Evolutionary conservation across 2,329 filamentous ascomycete species (phyloP).

Genomic region (Pseudopyrenochaeta lycopersici): DNA sequence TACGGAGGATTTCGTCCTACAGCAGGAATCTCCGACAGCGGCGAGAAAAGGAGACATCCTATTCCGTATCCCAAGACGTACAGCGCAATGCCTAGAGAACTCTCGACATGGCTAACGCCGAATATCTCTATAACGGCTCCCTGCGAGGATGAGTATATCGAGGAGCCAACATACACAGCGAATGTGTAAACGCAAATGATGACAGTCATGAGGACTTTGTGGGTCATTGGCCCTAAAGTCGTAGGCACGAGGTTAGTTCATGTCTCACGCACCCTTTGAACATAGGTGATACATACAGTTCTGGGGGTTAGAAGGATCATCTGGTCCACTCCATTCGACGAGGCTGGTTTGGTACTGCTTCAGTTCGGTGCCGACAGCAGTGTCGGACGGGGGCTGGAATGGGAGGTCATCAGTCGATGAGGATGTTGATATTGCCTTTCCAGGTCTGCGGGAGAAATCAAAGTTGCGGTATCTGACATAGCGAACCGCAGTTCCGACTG

Average conservation of each 20-base stretch:
- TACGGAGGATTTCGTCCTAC: slow-evolving; percentile 74
- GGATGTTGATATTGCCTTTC: slow-evolving; percentile 21
- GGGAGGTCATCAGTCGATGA: slow-evolving; percentile 31
- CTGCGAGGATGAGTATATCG: slow-evolving; percentile 58
- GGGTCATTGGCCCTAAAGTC: slow-evolving; percentile 26
- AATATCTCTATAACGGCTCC: slow-evolving; percentile 61
- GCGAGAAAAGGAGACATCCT: slow-evolving; percentile 71
- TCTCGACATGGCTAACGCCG: slow-evolving; percentile 59
- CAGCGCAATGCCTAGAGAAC: slow-evolving; percentile 66
- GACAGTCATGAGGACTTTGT: slow-evolving; percentile 44
- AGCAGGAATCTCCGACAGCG: slow-evolving; percentile 70
- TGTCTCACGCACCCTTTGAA: too few species aligned
- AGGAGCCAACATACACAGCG: slow-evolving; percentile 62
- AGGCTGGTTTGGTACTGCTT: slow-evolving; percentile 36
- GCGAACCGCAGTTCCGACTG: slow-evolving; percentile 24
- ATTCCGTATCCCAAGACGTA: slow-evolving; percentile 69
- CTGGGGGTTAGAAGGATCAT: slow-evolving; percentile 46
- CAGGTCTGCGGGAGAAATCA: slow-evolving; percentile 23
- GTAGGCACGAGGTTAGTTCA: too few species aligned
- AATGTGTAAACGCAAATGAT: slow-evolving; percentile 64
- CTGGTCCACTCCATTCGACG: slow-evolving; percentile 51
- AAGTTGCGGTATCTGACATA: slow-evolving; percentile 31
- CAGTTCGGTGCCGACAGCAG: slow-evolving; percentile 23
- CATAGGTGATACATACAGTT: slow-evolving; percentile 27
- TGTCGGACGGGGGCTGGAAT: slow-evolving; percentile 10